Conservation (phyloP, 257 asterid species). For the Fraxinus americana region DNA sequence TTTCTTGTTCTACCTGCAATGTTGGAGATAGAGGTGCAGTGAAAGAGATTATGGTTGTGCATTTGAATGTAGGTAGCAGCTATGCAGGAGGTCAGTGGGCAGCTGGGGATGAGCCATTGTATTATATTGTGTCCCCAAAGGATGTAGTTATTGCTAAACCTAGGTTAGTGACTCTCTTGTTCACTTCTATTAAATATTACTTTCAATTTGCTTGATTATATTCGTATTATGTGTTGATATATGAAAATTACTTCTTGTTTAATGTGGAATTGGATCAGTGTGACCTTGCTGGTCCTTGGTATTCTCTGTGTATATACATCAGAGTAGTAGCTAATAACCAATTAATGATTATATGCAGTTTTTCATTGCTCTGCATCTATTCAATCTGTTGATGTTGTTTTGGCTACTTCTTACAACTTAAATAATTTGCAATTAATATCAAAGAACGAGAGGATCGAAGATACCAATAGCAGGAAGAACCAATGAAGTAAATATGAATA, state of each 20-base stretch:
- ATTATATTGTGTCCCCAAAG: conserved; percentile 95
- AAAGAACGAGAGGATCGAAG: too few species aligned
- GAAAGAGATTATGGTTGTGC: conserved; percentile 32
- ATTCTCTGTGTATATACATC: not conserved
- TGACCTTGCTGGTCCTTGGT: not conserved
- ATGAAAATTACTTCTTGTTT: not conserved
- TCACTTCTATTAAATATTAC: conserved; percentile 22
- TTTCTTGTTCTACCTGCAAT: conserved; percentile 13
- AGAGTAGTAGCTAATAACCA: not conserved
- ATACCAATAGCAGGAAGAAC: too few species aligned
- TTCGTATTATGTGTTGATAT: not conserved
- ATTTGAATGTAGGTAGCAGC: conserved; percentile 79
- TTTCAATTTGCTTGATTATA: not conserved
- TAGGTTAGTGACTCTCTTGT: conserved; percentile 58
- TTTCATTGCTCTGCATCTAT: not conserved
- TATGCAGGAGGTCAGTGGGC: conserved; percentile 99
- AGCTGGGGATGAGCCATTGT: conserved; percentile 96
- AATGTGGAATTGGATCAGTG: not conserved
- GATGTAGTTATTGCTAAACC: conserved; percentile 99
- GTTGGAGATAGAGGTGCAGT: conserved; percentile 12
- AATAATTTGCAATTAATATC: too few species aligned
- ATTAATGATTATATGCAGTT: not conserved
- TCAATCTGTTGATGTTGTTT: not conserved
- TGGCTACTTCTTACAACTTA: too few species aligned
- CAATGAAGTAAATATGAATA: too few species aligned